phyloP scores from a whole-genome alignment of 306 rosid species.

The Cucurbita argyrosperma region DNA sequence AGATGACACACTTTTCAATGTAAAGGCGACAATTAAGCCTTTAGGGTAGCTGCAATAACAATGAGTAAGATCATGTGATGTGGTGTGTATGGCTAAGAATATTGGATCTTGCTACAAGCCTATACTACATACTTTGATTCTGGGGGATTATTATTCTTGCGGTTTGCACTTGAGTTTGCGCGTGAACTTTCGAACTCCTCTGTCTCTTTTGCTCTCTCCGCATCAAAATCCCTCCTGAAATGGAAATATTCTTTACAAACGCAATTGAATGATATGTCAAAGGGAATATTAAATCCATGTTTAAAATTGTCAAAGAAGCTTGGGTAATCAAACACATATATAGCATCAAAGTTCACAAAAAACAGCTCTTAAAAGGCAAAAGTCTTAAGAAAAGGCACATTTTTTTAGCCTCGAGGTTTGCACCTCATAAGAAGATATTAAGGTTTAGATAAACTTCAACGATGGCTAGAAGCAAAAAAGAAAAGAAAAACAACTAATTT shows the following conservation, averaged over 20 bases:
- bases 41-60: constrained; percentile 60
- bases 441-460: background rate
- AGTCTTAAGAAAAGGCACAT: too few relatives aligned
- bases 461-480: background rate
- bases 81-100: background rate
- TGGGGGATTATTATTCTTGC: constrained; percentile 22
- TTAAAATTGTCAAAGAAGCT: background rate
- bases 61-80: constrained; percentile 6
- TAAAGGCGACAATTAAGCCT: constrained; percentile 70
- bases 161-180: constrained; percentile 16
- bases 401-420: background rate
- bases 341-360: background rate
- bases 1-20: constrained; percentile 31
- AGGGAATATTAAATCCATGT: background rate
- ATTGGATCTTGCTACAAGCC: background rate
- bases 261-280: background rate
- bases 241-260: background rate
- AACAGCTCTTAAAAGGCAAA: too few relatives aligned
- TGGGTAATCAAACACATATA: background rate
- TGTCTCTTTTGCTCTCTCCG: constrained; percentile 43
- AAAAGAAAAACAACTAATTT: background rate
- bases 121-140: constrained; percentile 33
- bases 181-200: constrained; percentile 38
- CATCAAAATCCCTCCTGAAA: constrained; percentile 66
- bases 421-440: background rate